Base-by-base conservation (phyloP, 495 filamentous ascomycete genomes). In the Penicilliopsis zonata region DNA sequence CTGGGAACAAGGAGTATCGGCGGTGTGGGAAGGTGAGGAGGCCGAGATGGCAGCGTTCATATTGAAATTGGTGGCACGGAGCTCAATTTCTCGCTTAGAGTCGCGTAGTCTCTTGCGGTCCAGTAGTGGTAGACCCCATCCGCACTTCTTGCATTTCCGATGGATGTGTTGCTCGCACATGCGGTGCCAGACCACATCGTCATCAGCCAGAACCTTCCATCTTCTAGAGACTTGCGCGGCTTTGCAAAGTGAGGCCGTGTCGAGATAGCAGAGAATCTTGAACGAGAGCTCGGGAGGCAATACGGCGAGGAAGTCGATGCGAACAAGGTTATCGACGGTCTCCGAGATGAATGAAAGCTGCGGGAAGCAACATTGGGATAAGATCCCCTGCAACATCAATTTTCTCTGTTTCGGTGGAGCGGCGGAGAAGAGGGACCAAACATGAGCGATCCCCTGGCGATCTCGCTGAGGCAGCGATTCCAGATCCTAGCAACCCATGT, bases 151-250 rank as follows among this genome's bases (percentile, higher is more conserved):
- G 58, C 90, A 99, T 52, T 94, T 96, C 30, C 87, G 70, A 44
- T 90, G 85, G 33, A 94, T 96, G 46, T 99, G 90, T 47, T 99
- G 90, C 60, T 95, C 87, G 48, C 90, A 99, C 88, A 99, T 96
- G 34, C 78, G 80, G 43, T 95, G 88, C 90, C 90, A 99, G 2
- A 99, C 90, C 15, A 94, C 79, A 57, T 99, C 88, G 48, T 94
- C 86, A 51, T 95, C 92, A 2, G 90, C 90, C 16, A 99, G 54
- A 31, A 67, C 68, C 35, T 81, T 72, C 90, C 90, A 99, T 35
- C 76, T 69, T 34, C 74, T 75, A 50, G 85, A 94, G 22, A 99
- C 92, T 55, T 95, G 92, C 2, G 92, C 85, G 5, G 88, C 90
- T 52, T 93, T 93, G 65, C 92, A 96, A 6, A 99, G 68, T n/a